Evolutionary conservation across 148 eudicot species (phyloP), one percentile per base, ranked within the genome.

Genomic region (Cornus kousa): DNA sequence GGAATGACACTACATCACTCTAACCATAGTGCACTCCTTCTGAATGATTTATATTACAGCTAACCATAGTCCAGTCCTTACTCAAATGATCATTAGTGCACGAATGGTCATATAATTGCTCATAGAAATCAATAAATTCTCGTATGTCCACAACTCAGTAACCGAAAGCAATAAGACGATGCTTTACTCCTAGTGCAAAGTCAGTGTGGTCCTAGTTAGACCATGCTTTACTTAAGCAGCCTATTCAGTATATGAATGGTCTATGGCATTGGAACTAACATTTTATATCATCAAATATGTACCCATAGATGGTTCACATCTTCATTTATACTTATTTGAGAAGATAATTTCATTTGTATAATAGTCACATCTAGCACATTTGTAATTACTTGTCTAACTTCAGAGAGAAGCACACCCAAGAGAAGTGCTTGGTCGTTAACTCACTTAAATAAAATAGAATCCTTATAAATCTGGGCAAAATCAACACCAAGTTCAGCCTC

Each of bases 401-500:
- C 59, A 53, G 4, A 53, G 4, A 53, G 59, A 53, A 53, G 17
- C 59, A 14, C 19, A 2, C 59, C 0, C 59, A 53, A 53, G 19
- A 53, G 16, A 53, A 53, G 40, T 68, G 16, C 59, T 53, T 53
- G 59, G 48, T 7, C 12, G 17, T 11, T 1, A 43, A 91, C 96
- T 93, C 81, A 95, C 97, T 78, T 50, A 39, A 86, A 79, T 64
- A 88, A 79, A 77, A 57, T 33, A 75, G 97, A 95, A 50, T 73
- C 70, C 31, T 37, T 75, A 76, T 91, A 95, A 76, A 85, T 72
- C 80, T 90, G 75, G 11, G 91, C 89, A 76, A 95, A 91, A 80
- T 93, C 96, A 71, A 89, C 65, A 20, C 90, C 90, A 76, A 91
- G 85, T 69, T 88, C 86, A 65, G 83, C 79, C 89, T 95, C 98